Base-by-base conservation (phyloP, 768 basidiomycete genomes). In the Cystofilobasidium ferigula region DNA sequence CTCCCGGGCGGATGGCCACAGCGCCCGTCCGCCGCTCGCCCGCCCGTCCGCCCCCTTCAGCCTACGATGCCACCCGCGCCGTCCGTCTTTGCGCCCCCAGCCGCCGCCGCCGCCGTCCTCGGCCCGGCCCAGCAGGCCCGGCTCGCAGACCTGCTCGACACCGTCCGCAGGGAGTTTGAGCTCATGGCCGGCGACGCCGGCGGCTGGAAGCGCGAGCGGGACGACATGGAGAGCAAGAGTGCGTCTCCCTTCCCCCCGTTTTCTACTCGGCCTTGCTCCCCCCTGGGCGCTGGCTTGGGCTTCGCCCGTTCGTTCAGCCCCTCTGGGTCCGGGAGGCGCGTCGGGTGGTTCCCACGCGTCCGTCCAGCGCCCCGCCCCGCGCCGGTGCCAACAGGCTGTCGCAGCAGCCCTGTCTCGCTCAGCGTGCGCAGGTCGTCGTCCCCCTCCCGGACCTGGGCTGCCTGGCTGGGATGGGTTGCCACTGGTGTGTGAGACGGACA, bases 211-310 rank as follows among this genome's bases (percentile, higher is more conserved):
- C 80, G 78, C 35, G 88, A 94, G 77, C 80, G 88, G 58, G 92
- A 95, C 70, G 94, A 97, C 64, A 88, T 85, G 74, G 93, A 97
- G 77, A 80, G 79, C 8, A 92, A 91, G 81, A 83, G 94, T 93
- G 69, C 64, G 85, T 80, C 26, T 30, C 58, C 38, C 22, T 36
- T 12, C 12, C 16, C 34, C 42, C 3, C 5, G 24, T 59, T 20
- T 3, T 10, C 24, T 7, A 9, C n/a, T 16, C n/a, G 24, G 6
- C 12, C 24, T 5, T n/a, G 57, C 35, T 20, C 22, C 35, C 13
- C n/a, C n/a, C n/a, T n/a, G n/a, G n/a, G n/a, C n/a, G n/a, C 26
- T 32, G 8, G 16, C 57, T 32, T 26, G 32, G n/a, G n/a, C n/a
- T n/a, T n/a, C n/a, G n/a, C n/a, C n/a, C n/a, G n/a, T n/a, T n/a